phyloP scores from a whole-genome alignment of 345 rosid genomes.

The Sisymbrium irio region DNA sequence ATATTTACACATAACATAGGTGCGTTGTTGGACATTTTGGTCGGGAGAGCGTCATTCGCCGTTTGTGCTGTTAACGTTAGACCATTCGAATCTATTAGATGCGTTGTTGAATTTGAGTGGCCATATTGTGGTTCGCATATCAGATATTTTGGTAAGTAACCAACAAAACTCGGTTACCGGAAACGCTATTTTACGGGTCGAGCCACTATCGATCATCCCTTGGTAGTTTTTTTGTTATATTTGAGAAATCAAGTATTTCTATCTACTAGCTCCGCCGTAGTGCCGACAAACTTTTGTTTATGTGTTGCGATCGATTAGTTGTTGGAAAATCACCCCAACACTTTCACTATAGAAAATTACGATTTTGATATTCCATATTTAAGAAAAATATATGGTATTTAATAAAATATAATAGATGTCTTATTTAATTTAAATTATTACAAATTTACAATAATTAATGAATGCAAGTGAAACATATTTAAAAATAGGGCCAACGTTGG shows the following conservation, averaged over 20 bases:
- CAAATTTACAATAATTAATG: neutral
- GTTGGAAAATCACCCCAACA: neutral
- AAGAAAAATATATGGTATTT: neutral
- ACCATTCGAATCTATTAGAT: neutral
- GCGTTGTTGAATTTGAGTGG: neutral
- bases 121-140: neutral
- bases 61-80: neutral
- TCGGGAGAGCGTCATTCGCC: no score
- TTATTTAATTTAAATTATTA: neutral
- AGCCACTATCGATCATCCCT: no score
- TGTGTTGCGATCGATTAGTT: neutral
- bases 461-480: neutral
- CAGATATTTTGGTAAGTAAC: no score
- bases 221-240: no score
- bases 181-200: no score
- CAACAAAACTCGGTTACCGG: no score
- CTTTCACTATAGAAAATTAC: neutral
- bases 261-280: neutral
- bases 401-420: neutral
- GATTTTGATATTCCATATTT: neutral
- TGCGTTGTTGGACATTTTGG: no score
- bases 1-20: no score
- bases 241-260: neutral
- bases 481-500: neutral
- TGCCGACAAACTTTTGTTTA: neutral